Conservation (phyloP, 208 protist species). For the Wallacemonas sp. region DNA sequence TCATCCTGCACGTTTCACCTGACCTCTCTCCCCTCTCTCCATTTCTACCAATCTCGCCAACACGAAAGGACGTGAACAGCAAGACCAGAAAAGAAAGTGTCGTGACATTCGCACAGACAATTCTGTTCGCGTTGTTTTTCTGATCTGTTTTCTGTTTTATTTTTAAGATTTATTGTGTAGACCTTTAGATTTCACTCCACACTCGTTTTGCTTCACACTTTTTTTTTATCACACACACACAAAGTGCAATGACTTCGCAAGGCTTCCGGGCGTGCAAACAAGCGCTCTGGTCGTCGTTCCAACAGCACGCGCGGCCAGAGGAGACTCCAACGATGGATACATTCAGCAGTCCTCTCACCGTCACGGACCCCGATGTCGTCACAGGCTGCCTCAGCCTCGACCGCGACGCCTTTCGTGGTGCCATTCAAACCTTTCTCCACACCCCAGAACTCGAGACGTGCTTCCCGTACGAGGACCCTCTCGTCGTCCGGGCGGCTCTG, state of each 20-base stretch:
- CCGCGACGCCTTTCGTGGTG: neutral
- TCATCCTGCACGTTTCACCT: too few relatives aligned
- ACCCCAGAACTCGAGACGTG: constrained; percentile 3
- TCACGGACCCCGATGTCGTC: neutral
- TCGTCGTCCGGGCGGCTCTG: neutral
- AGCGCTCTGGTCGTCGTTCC: constrained; percentile 48
- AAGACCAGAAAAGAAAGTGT: too few relatives aligned
- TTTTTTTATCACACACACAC: neutral
- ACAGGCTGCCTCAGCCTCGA: constrained; percentile 6
- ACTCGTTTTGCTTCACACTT: constrained; percentile 1
- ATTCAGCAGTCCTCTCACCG: too few relatives aligned
- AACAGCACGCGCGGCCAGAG: constrained; percentile 22
- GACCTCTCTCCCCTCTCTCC: too few relatives aligned
- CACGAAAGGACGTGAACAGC: too few relatives aligned
- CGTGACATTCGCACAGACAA: too few relatives aligned
- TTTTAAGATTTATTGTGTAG: too few relatives aligned
- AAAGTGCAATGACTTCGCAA: constrained; percentile 7
- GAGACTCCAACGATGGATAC: neutral
- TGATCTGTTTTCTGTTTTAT: neutral
- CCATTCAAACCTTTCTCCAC: neutral
- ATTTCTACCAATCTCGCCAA: too few relatives aligned
- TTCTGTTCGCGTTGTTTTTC: neutral
- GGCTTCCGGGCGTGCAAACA: constrained; percentile 27
- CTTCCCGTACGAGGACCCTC: constrained; percentile 11
- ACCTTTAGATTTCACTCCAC: too few relatives aligned